phyloP scores from a whole-genome alignment of 2,329 filamentous ascomycete species.

The Botryosphaeria dothidea region DNA sequence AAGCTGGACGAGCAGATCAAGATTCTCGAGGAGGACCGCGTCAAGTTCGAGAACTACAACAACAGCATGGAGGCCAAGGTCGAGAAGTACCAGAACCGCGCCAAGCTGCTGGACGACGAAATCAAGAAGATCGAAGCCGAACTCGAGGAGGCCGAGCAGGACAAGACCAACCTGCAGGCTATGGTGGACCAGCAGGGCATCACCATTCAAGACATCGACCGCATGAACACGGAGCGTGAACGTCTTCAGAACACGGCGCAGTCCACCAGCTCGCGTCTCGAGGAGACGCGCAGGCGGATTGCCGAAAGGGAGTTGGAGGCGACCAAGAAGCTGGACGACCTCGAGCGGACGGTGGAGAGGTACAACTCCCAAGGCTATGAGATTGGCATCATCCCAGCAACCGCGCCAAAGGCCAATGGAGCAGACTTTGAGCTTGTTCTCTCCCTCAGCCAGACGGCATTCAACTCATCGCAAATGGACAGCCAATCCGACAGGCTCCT shows the following conservation, averaged over 20 bases:
- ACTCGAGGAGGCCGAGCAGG: slow-evolving; percentile 77
- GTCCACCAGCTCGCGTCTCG: slow-evolving; percentile 70
- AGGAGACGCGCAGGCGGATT: slow-evolving; percentile 81
- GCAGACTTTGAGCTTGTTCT: slow-evolving; percentile 82
- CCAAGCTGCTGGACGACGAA: slow-evolving; percentile 81
- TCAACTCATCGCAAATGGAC: slow-evolving; percentile 59
- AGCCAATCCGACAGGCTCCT: slow-evolving; percentile 71
- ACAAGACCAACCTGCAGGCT: slow-evolving; percentile 76
- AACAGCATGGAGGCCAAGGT: slow-evolving; percentile 78
- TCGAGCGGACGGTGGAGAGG: slow-evolving; percentile 85
- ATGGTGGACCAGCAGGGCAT: slow-evolving; percentile 91
- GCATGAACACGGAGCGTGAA: slow-evolving; percentile 95
- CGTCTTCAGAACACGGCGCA: slow-evolving; percentile 88
- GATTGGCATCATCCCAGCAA: slow-evolving; percentile 82
- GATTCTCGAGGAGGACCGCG: slow-evolving; percentile 90
- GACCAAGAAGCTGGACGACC: slow-evolving; percentile 79
- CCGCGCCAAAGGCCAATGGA: slow-evolving; percentile 82
- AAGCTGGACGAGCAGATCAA: slow-evolving; percentile 87
- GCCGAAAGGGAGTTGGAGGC: slow-evolving; percentile 88
- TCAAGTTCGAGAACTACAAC: slow-evolving; percentile 96
- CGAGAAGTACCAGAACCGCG: slow-evolving; percentile 82
- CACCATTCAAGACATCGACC: slow-evolving; percentile 97
- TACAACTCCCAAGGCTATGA: slow-evolving; percentile 97
- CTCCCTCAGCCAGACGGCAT: slow-evolving; percentile 75
- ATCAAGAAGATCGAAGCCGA: slow-evolving; percentile 83